Evolutionary conservation across 495 filamentous ascomycete genomes (phyloP), one percentile per base, ranked within the genome.

Genomic region (Hypomontagnella submonticulosa): DNA sequence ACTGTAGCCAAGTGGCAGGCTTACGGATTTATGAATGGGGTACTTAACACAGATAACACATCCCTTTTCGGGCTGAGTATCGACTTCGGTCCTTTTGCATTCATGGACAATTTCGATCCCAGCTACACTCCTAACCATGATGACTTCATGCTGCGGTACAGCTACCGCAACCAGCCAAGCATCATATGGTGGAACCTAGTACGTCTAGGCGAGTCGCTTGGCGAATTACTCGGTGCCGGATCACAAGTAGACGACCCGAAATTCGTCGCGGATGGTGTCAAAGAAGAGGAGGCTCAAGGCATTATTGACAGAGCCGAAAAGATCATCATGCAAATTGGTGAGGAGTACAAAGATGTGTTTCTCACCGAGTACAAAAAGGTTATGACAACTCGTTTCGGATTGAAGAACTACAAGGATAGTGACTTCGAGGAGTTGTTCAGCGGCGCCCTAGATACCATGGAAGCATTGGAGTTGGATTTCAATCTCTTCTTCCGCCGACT

Each of bases 101-200:
- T 97, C 70, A 88, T 99, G 81, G 90, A 97, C 74, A 92, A 90
- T 66, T 98, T 98, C 72, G 93, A 97, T 72, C 95, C 95, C 0
- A 80, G 80, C 18, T 99, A 97, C 75, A 99, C 95, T 0, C 95
- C 95, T 4, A 99, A 99, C 71, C 95, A 99, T 74, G 95, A 99
- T 73, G 95, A 99, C 73, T 84, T 89, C 69, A 83, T 88, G 77
- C 76, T 96, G 12, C 87, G 95, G 30, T 99, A 99, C 75, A 85
- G 85, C 42, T 99, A 97, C 81, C 87, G 87, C 54, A 97, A 97
- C 77, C 95, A 99, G 70, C 93, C 95, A 1, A 92, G 88, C 43
- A 90, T 98, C 40, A 93, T 99, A 72, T 99, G 95, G 95, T 99
- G 95, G 95, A 99, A 99, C 69, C 83, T 99, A 3, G 92, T 97